Evolutionary conservation across 176 grass and related monocot genomes (phyloP).

Genomic region (Chloris gayana): DNA sequence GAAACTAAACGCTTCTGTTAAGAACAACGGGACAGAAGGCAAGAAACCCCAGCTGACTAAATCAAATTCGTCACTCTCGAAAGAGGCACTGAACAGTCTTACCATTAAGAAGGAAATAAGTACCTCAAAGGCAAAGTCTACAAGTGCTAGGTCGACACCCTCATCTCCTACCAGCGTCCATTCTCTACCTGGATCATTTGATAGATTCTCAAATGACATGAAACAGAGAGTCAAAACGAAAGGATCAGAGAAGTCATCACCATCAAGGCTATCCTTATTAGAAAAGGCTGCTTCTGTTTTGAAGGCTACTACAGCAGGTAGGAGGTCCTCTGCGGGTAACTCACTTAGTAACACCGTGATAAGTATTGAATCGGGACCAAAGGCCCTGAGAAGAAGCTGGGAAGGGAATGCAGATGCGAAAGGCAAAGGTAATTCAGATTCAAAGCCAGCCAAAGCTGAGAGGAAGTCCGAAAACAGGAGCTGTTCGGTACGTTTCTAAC

Average conservation of each 20-base stretch:
- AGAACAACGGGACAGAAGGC: conserved; percentile 50
- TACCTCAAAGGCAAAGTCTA: conserved; percentile 45
- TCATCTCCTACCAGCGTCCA: conserved; percentile 78
- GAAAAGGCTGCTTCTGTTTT: conserved; percentile 75
- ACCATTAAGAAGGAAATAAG: conserved; percentile 47
- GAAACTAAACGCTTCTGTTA: conserved; percentile 55
- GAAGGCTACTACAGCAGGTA: conserved; percentile 73
- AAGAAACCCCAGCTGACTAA: conserved; percentile 56
- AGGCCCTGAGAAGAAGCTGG: conserved; percentile 80
- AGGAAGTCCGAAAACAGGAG: conserved; percentile 60
- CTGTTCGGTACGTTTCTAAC: conserved; percentile 54
- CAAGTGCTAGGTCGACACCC: conserved; percentile 54
- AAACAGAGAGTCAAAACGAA: conserved; percentile 63
- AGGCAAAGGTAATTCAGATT: conserved; percentile 49
- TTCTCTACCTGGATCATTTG: conserved; percentile 85
- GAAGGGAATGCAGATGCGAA: conserved; percentile 64
- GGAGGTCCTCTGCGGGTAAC: conserved; percentile 66
- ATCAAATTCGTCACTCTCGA: conserved; percentile 52
- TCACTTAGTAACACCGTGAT: conserved; percentile 48
- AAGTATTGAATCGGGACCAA: conserved; percentile 55
- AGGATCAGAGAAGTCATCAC: conserved; percentile 57
- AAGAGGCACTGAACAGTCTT: conserved; percentile 40
- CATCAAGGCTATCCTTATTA: conserved; percentile 52
- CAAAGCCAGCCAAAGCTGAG: conserved; percentile 61
- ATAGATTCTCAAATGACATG: conserved; percentile 76